Conservation (phyloP, 345 rosid species). For the Erysimum cheiranthoides region DNA sequence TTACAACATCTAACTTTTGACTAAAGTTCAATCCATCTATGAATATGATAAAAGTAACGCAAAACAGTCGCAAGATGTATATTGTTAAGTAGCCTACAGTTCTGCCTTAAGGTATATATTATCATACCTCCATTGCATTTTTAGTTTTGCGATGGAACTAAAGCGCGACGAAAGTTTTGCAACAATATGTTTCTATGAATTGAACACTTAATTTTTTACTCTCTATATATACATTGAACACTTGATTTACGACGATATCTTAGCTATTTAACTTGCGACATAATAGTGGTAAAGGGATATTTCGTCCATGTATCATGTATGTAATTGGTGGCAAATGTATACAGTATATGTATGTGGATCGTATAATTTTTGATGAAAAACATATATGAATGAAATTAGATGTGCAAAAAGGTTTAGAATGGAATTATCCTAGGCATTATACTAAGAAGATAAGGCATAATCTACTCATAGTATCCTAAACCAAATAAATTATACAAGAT, state of each 20-base stretch:
- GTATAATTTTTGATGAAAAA: not conserved
- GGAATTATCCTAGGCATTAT: slow-evolving; percentile 49
- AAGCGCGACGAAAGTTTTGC: not conserved
- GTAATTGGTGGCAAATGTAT: slow-evolving; percentile 10
- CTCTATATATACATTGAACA: not conserved
- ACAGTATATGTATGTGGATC: slow-evolving; percentile 10
- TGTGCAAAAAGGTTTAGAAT: slow-evolving; percentile 30
- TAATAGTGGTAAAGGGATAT: not conserved
- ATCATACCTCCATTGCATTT: too few relatives aligned
- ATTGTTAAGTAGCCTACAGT: not conserved
- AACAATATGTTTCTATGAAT: slow-evolving; percentile 2
- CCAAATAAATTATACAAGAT: slow-evolving; percentile 39
- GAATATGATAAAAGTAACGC: not conserved
- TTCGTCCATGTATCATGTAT: slow-evolving; percentile 9
- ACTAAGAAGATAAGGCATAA: slow-evolving; percentile 46
- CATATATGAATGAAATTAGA: slow-evolving; percentile 18
- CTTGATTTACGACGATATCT: not conserved
- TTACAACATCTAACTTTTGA: not conserved
- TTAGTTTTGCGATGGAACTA: not conserved
- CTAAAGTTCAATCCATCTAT: not conserved
- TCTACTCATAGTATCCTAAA: slow-evolving; percentile 39
- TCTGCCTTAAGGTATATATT: not conserved
- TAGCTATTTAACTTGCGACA: not conserved
- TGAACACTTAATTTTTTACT: not conserved
- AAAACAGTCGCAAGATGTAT: not conserved